Percentiles rank a stretch among this genome's conserved stretches.
Evolutionary conservation across 352 stramenopile species (phyloP).

Genomic region (Globisporangium okanoganense): DNA sequence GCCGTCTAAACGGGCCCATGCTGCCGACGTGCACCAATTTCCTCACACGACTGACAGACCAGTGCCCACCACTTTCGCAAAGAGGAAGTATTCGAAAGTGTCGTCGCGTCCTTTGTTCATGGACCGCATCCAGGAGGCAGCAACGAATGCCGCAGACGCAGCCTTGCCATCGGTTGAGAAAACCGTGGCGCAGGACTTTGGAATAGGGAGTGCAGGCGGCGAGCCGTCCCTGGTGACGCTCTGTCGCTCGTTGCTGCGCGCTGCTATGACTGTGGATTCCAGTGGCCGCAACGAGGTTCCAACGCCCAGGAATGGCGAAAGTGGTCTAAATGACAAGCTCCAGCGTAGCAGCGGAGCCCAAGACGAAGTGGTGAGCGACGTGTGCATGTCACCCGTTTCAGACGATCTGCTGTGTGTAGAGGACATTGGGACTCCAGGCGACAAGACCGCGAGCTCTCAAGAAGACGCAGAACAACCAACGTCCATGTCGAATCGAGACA

Average conservation of each 20-base stretch:
- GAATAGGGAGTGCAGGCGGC: slow-evolving; percentile 1
- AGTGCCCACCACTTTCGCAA: slow-evolving; percentile 20
- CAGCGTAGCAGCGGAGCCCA: slow-evolving; percentile 1
- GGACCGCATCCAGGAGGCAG: slow-evolving; percentile 31
- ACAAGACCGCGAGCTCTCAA: slow-evolving; percentile 14
- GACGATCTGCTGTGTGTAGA: slow-evolving; percentile 63
- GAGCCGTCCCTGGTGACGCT: slow-evolving; percentile 33
- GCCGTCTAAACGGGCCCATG: slow-evolving; percentile 27
- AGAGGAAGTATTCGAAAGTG: slow-evolving; percentile 40
- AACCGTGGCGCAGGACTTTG: slow-evolving; percentile 34
- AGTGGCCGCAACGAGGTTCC: neutral
- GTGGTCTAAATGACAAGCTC: neutral
- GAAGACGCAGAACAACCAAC: neutral
- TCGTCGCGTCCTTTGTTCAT: slow-evolving; percentile 30
- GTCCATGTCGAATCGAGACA: slow-evolving; percentile 5
- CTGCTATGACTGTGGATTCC: slow-evolving; percentile 37
- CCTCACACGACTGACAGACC: neutral
- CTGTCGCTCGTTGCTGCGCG: slow-evolving; percentile 51
- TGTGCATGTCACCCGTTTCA: slow-evolving; percentile 33
- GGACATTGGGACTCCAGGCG: slow-evolving; percentile 46
- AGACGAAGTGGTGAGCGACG: slow-evolving; percentile 1
- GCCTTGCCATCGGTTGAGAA: slow-evolving; percentile 33
- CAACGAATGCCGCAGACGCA: neutral
- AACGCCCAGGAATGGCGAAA: neutral
- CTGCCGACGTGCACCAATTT: slow-evolving; percentile 4